Base-by-base conservation (phyloP, 2,329 filamentous ascomycete genomes). In the Ramichloridium luteum region DNA sequence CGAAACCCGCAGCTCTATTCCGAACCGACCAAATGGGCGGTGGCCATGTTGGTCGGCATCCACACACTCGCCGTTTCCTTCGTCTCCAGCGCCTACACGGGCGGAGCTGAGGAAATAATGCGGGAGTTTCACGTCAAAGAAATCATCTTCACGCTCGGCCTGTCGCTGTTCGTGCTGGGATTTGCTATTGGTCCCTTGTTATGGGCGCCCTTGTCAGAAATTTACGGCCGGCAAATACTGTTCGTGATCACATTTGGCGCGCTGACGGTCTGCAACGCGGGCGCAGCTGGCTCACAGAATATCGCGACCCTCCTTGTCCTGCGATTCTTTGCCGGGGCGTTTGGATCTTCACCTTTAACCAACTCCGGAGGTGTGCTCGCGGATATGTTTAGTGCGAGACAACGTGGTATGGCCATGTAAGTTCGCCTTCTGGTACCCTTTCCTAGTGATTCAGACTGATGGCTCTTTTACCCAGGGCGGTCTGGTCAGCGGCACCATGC, bases 41-140 rank as follows among this genome's bases (percentile, higher is more conserved):
- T 77, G 41, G 77, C 73, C 2, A 46, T 68, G 28, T 51, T 76
- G 16, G 69, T 76, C 36, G 74, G 77, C 13, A 44, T 77, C 16
- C 70, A 77, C 13, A 77, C 76, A 2, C 63, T 83, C 22, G 74
- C 56, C 15, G 74, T 81, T 16, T 62, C 78, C 4, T 77, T 83
- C 44, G 70, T 70, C 35, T 79, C 74, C 13, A 77, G 74, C 1
- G 76, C 76, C 22, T 79, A 72, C 51, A 69, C 68, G 4, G 70
- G 71, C 6, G 70, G 69, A 29, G 49, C 74, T 13, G 34, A 38
- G 6, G 58, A 70, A 27, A 62, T 80, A 33, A 59, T 72, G 6
- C 27, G 39, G 1, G 59, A 71, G 16, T 78, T 80, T 38, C 31
- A 54, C 10, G 59, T 71, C 13, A 53, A 51, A 20, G 48, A 54